A percentile compares a stretch with the other conserved stretches of the same genome.
Conservation (phyloP, 768 basidiomycete genomes). For the Strobilomyces dryophilus region DNA sequence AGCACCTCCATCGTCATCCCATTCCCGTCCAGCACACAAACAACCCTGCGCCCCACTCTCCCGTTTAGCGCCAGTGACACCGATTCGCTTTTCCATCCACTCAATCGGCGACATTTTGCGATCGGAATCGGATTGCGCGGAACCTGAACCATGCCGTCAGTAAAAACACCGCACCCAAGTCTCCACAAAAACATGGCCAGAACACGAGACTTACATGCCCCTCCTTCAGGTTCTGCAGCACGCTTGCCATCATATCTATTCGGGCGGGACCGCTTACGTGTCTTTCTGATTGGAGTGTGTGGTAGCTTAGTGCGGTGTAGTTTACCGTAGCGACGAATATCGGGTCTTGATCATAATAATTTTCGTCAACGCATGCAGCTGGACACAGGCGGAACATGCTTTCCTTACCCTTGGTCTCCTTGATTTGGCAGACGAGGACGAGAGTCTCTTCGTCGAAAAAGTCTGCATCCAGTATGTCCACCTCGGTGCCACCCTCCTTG, state of each 20-base stretch:
- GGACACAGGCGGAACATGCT: constrained; percentile 15
- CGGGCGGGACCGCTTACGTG: constrained; percentile 54
- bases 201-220: constrained; percentile 56
- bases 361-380: constrained; percentile 29
- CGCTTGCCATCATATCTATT: constrained; percentile 62
- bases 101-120: constrained; percentile 52
- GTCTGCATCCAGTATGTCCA: constrained; percentile 61
- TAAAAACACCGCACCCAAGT: constrained; percentile 28
- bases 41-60: constrained; percentile 66
- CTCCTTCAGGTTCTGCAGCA: constrained; percentile 51
- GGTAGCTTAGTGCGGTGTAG: constrained; percentile 60
- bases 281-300: constrained; percentile 42
- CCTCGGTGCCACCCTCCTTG: constrained; percentile 28
- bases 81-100: constrained; percentile 46
- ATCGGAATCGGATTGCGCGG: constrained; percentile 46
- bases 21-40: constrained; percentile 63
- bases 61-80: constrained; percentile 73
- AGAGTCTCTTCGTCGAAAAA: constrained; percentile 77
- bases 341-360: constrained; percentile 37
- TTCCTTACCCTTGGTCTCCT: constrained; percentile 45
- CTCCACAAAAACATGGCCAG: constrained; percentile 28
- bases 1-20: constrained; percentile 67
- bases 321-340: constrained; percentile 60
- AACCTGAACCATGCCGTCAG: constrained; percentile 42
- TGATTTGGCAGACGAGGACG: constrained; percentile 58